Evolutionary conservation across 306 rosid species (phyloP).

Genomic region (Notholithocarpus densiflorus): DNA sequence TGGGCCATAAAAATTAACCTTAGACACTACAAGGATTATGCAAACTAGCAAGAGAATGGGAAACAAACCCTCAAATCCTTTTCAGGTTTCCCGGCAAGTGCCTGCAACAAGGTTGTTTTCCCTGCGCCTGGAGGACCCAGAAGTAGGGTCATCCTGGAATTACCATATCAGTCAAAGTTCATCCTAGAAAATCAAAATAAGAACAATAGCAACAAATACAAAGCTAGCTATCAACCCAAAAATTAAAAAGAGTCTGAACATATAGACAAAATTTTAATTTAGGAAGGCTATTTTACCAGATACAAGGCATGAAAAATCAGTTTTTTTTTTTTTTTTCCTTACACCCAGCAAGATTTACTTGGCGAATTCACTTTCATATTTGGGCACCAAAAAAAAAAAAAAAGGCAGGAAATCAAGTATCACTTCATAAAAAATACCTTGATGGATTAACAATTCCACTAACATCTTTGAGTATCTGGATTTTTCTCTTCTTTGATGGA

Average conservation of each 20-base stretch:
- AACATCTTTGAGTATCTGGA: conserved; percentile 65
- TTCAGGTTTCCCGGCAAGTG: conserved; percentile 78
- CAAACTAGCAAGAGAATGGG: no score
- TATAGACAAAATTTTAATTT: no score
- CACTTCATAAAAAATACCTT: conserved; percentile 38
- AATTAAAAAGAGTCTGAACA: no score
- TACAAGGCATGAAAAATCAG: neutral
- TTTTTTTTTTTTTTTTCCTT: neutral
- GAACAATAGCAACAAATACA: neutral
- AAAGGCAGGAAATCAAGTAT: neutral
- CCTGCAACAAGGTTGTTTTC: conserved; percentile 66
- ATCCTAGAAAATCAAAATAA: neutral
- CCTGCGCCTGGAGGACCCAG: conserved; percentile 85
- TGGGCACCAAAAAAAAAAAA: neutral
- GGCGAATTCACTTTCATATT: neutral
- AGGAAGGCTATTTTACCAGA: neutral
- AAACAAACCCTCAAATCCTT: conserved; percentile 56
- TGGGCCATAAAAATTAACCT: neutral
- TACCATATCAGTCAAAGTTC: neutral
- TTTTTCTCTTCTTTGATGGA: conserved; percentile 59
- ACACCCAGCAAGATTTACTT: neutral
- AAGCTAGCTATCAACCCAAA: neutral
- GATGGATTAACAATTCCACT: conserved; percentile 78
- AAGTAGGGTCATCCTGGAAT: conserved; percentile 51
- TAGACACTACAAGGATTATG: neutral